Conservation (phyloP, 495 filamentous ascomycete genomes). For the Penicillium robsamsonii region DNA sequence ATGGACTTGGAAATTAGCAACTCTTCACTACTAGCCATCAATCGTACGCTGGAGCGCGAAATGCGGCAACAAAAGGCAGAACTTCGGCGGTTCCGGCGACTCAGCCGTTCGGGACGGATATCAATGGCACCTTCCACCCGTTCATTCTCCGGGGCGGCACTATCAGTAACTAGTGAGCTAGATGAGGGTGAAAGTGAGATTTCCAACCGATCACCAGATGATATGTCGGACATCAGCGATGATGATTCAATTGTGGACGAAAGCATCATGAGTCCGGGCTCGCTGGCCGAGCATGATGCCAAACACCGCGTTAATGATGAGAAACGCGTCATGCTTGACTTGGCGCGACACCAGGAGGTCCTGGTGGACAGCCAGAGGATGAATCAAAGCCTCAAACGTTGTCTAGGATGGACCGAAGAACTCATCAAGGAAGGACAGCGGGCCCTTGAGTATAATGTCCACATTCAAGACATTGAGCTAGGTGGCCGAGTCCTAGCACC, state of each 20-base stretch:
- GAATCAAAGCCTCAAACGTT: slow-evolving; percentile 88
- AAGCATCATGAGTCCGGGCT: slow-evolving; percentile 32
- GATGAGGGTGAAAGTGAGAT: slow-evolving; percentile 37
- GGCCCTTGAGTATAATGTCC: slow-evolving; percentile 78
- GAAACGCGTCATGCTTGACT: slow-evolving; percentile 73
- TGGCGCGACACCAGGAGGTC: slow-evolving; percentile 83
- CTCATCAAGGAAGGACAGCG: slow-evolving; percentile 84
- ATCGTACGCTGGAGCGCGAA: slow-evolving; percentile 85
- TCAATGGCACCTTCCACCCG: slow-evolving; percentile 51
- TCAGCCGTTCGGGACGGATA: slow-evolving; percentile 73
- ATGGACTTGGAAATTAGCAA: slow-evolving; percentile 98
- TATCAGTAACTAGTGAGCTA: slow-evolving; percentile 38
- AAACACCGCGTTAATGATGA: slow-evolving; percentile 59
- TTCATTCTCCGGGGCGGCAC: slow-evolving; percentile 40
- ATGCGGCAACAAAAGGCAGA: slow-evolving; percentile 89
- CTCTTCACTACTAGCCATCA: slow-evolving; percentile 94
- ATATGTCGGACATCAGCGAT: slow-evolving; percentile 48
- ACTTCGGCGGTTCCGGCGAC: slow-evolving; percentile 74
- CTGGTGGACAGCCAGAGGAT: slow-evolving; percentile 87
- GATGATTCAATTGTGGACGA: slow-evolving; percentile 43
- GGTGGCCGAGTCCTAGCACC: slow-evolving; percentile 76
- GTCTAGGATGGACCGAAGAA: slow-evolving; percentile 80
- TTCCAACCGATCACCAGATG: slow-evolving; percentile 37
- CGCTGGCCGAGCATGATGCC: slow-evolving; percentile 41
- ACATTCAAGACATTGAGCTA: slow-evolving; percentile 71